phyloP scores from a whole-genome alignment of 176 grass and related monocot species.

The Alopecurus myosuroides region DNA sequence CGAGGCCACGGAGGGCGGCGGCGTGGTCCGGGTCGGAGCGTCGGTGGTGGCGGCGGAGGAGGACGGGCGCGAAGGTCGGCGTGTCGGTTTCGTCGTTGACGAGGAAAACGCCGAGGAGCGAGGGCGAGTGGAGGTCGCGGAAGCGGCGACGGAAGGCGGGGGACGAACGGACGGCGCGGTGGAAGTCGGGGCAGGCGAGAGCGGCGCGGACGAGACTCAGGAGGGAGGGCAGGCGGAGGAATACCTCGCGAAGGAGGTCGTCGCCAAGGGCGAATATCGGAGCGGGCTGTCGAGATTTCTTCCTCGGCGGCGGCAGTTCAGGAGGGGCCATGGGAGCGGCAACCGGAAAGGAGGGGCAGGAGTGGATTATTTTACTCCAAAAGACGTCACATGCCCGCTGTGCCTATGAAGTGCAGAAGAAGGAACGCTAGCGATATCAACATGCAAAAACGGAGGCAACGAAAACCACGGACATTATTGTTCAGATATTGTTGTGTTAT shows the following conservation, averaged over 20 bases:
- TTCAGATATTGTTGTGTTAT: too few species aligned
- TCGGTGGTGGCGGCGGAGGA: neutral
- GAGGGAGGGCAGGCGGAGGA: too few species aligned
- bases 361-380: too few species aligned
- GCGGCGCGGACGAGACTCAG: neutral
- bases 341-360: neutral
- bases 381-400: too few species aligned
- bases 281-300: neutral
- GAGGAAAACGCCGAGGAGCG: neutral
- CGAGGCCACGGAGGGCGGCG: neutral
- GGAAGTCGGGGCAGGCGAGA: neutral
- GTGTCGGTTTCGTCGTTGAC: neutral
- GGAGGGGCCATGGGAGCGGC: neutral
- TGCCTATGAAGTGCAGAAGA: too few species aligned
- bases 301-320: neutral
- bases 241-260: too few species aligned
- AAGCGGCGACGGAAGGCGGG: neutral
- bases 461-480: too few species aligned
- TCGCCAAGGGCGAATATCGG: neutral
- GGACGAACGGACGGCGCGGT: neutral
- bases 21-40: neutral
- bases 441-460: too few species aligned
- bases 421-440: too few species aligned
- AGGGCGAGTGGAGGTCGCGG: neutral
- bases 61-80: neutral